Conservation (phyloP, 2,329 filamentous ascomycete genomes). For the Magnaporthales sp. region DNA sequence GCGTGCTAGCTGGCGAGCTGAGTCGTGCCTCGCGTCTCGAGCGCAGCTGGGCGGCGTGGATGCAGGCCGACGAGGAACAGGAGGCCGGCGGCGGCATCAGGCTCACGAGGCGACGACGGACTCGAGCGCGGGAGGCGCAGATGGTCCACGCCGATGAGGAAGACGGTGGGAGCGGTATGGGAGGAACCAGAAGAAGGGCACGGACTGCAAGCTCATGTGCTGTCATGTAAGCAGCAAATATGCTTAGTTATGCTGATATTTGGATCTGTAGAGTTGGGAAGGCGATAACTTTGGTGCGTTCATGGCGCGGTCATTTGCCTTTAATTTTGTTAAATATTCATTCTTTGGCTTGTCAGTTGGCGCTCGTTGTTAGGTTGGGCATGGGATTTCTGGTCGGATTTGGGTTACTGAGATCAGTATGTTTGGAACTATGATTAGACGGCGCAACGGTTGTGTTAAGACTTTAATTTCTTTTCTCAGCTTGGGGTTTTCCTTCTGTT, state of each 20-base stretch:
- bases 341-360: not conserved
- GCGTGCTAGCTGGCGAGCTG: conserved; percentile 71
- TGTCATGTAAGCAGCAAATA: not conserved
- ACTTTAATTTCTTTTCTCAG: not conserved
- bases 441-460: not conserved
- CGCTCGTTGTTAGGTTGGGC: not conserved
- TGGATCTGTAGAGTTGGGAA: not conserved
- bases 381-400: not conserved
- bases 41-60: conserved; percentile 86
- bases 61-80: conserved; percentile 85
- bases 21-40: conserved; percentile 70
- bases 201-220: not conserved
- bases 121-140: conserved; percentile 64
- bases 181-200: not conserved
- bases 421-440: not conserved
- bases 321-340: not conserved
- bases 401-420: not conserved
- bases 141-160: conserved; percentile 74
- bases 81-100: conserved; percentile 57
- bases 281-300: not conserved
- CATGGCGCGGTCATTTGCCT: not conserved
- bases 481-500: not conserved
- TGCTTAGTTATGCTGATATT: not conserved
- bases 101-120: conserved; percentile 61
- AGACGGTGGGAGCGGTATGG: conserved; percentile 42